These are phyloP conservation scores for Chenopodium formosanum DNA, from an alignment of 148 eudicot genomes.

Conservation along the genomic window DNA sequence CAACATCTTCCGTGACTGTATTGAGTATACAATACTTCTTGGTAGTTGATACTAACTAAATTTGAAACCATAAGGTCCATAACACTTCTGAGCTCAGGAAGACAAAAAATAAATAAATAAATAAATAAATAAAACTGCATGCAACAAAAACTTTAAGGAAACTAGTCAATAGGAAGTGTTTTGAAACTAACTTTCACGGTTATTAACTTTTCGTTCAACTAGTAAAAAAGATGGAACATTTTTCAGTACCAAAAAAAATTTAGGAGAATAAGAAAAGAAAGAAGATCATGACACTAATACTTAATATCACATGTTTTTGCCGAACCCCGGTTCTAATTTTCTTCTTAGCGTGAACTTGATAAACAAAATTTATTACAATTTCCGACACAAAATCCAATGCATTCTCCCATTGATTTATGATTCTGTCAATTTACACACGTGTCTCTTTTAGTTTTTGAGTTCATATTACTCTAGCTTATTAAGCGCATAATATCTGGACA, in stretches of 20 bases:
- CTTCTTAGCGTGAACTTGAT: neutral
- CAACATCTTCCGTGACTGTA: neutral
- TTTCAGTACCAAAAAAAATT: neutral
- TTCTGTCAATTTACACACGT: neutral
- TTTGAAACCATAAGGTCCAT: neutral
- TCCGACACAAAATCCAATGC: neutral
- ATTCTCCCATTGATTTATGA: neutral
- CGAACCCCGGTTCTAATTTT: neutral
- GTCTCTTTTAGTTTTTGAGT: neutral
- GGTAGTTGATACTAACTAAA: neutral
- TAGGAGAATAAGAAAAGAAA: neutral
- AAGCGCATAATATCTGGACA: too few species aligned
- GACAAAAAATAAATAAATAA: neutral
- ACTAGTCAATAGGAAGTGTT: neutral
- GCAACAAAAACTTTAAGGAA: constrained; percentile 8
- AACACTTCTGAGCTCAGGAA: constrained; percentile 1
- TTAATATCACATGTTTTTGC: neutral
- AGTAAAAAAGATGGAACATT: neutral
- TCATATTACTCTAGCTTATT: too few species aligned
- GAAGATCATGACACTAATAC: neutral
- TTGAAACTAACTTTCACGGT: neutral
- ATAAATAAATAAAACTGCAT: neutral
- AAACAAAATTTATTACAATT: neutral
- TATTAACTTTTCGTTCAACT: neutral
- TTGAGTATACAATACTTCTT: too few species aligned